Evolutionary conservation across 2,329 filamentous ascomycete species (phyloP).

Genomic region (Sporothrix pallida): DNA sequence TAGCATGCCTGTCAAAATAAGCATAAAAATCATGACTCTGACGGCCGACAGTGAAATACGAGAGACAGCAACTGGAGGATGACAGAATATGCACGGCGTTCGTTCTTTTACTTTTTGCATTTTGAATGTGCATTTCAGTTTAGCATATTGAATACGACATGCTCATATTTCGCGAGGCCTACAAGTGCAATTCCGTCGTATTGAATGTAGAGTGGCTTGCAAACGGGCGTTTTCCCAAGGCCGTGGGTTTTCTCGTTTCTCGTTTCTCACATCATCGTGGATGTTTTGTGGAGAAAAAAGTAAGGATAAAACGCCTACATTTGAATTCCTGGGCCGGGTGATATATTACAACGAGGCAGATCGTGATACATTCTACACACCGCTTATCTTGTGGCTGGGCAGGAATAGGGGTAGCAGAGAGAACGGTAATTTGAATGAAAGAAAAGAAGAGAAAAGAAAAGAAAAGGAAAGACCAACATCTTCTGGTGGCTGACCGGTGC

Average conservation of each 20-base stretch:
- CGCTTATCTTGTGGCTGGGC: constrained; percentile 24
- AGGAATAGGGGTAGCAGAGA: not conserved
- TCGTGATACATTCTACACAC: not conserved
- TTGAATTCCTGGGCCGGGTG: not conserved
- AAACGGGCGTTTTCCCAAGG: constrained; percentile 8
- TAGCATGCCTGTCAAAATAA: not conserved
- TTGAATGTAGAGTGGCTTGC: not conserved
- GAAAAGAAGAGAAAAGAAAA: not conserved
- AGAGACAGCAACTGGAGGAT: not conserved
- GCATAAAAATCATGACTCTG: not conserved
- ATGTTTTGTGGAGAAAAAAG: not conserved
- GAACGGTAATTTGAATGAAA: not conserved
- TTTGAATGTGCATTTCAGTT: no score
- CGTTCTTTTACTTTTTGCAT: not conserved
- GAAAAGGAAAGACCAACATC: constrained; percentile 1
- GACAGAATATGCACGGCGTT: not conserved
- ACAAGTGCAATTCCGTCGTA: not conserved
- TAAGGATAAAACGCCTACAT: not conserved
- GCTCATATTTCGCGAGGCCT: no score
- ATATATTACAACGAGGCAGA: constrained; percentile 3
- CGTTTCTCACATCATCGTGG: not conserved
- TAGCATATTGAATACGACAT: no score
- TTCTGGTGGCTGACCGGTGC: constrained; percentile 1
- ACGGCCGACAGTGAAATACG: not conserved
- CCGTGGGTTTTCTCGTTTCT: not conserved